These are phyloP conservation scores for Leccinum obscurum DNA, from an alignment of 768 basidiomycete genomes.

Conservation along the genomic window DNA sequence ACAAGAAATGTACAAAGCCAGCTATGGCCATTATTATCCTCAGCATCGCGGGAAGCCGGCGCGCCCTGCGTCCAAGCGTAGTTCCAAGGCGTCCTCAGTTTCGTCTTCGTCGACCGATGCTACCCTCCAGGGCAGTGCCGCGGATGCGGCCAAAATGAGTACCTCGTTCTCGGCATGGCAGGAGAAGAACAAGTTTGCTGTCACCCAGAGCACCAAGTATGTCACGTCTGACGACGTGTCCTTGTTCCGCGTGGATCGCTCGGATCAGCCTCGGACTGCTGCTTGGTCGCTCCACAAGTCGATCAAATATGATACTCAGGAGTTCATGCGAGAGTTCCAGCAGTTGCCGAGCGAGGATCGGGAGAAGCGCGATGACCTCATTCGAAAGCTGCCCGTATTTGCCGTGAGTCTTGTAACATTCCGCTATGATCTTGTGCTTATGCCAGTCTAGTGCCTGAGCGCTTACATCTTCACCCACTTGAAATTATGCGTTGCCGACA, in stretches of 20 bases:
- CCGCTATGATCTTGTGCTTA: background rate
- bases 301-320: slow-evolving; percentile 23
- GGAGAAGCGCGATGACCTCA: slow-evolving; percentile 18
- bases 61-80: background rate
- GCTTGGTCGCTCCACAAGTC: slow-evolving; percentile 21
- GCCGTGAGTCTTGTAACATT: slow-evolving; percentile 12
- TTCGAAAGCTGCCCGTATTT: slow-evolving; percentile 22
- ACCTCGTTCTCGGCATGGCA: slow-evolving; percentile 25
- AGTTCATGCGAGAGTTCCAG: slow-evolving; percentile 19
- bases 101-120: slow-evolving; percentile 3
- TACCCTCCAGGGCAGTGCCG: slow-evolving; percentile 1
- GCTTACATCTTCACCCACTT: slow-evolving; percentile 29
- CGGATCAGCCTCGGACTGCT: slow-evolving; percentile 24
- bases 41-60: background rate
- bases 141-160: slow-evolving; percentile 5
- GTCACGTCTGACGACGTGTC: slow-evolving; percentile 27
- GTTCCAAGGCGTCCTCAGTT: background rate
- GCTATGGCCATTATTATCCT: background rate
- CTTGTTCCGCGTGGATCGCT: slow-evolving; percentile 25
- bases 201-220: slow-evolving; percentile 9
- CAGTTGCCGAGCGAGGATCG: slow-evolving; percentile 15
- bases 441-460: slow-evolving; percentile 17
- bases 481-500: slow-evolving; percentile 21
- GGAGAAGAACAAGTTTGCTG: slow-evolving; percentile 4
- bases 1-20: slow-evolving; percentile 14